Percentiles rank a stretch among this genome's conserved stretches.
These are phyloP conservation scores for Leccinum proliferum DNA, from an alignment of 1,284 basidiomycete species.

Conservation along the genomic window DNA sequence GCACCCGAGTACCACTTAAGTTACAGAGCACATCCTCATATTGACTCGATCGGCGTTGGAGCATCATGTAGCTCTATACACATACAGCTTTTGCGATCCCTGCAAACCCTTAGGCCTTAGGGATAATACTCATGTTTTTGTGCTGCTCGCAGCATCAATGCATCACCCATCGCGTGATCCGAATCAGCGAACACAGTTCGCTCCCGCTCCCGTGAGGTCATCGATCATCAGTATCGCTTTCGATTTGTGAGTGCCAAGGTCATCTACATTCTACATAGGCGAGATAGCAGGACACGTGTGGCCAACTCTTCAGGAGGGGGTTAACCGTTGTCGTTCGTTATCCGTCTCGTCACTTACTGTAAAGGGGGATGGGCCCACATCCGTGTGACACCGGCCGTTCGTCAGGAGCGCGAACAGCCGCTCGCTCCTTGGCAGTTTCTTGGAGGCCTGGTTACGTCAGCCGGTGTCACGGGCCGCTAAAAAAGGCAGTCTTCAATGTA, in stretches of 20 bases:
- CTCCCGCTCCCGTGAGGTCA: slow-evolving; percentile 11
- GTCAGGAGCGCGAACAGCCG: not conserved
- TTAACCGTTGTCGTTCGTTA: slow-evolving; percentile 3
- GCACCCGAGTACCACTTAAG: slow-evolving; percentile 7
- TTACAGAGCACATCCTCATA: slow-evolving; percentile 13
- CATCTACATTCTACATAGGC: slow-evolving; percentile 6
- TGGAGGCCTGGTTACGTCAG: not conserved
- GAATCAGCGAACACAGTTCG: not conserved
- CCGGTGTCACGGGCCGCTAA: not conserved
- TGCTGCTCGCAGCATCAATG: not conserved
- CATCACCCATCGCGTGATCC: not conserved
- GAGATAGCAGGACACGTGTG: slow-evolving; percentile 9
- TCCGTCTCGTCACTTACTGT: slow-evolving; percentile 3
- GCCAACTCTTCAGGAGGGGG: not conserved
- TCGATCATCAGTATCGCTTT: slow-evolving; percentile 3
- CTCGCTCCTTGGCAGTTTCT: not conserved
- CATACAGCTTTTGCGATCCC: slow-evolving; percentile 6
- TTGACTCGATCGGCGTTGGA: slow-evolving; percentile 10
- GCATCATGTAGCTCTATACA: slow-evolving; percentile 15
- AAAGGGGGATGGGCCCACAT: not conserved
- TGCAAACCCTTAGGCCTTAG: not conserved
- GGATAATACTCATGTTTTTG: slow-evolving; percentile 1
- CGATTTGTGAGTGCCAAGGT: not conserved
- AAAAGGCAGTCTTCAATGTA: not conserved
- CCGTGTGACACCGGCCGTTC: not conserved